Base-by-base conservation (phyloP, 2,329 filamentous ascomycete genomes). In the Dichotomopilus funicola region DNA sequence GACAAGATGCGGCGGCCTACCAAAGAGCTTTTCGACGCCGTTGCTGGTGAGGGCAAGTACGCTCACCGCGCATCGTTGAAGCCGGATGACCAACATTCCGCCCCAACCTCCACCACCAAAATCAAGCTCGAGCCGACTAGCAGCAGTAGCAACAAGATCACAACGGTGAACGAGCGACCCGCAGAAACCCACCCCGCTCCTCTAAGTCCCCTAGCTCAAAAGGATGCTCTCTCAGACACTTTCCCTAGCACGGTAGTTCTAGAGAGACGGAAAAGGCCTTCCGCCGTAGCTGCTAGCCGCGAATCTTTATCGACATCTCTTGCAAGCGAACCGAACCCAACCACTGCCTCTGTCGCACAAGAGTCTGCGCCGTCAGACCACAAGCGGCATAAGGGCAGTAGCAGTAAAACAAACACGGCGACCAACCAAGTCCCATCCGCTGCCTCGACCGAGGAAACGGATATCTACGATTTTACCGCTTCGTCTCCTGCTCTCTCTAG, bases 1-100 rank as follows among this genome's bases (percentile, higher is more conserved):
- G 87, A 86, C 66, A 94, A 94, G 72, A 91, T 94, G 88, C 81
- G 89, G 56, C 80, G 89, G 57, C 88, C 89, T 27, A 88, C 86
- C 1, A 89, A 89, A 66, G 83, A 89, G 61, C 71, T 91, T 8
- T 81, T 86, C 38, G 87, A 91, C 68, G 88, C 88, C 1, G 88
- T 92, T 11, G 72, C 79, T 9, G 83, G 80, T n/a, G 80, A 86
- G 62, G 79, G 78, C 36, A 83, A 78, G 65, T 74, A 77, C 56
- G 65, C 69, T 56, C 76, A 61, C 33, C 64, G 65, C 38, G 27
- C 34, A 10, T 37, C 52, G 36, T n/a, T 37, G 8, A 50, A 49
- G 41, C n/a, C 49, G 35, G 66, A 69, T 31, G 67, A 69, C 33
- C 59, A 40, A 37, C 59, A 41, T 9, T 53, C 58, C 4, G 59